A percentile compares a stretch with the other conserved stretches of the same genome.
phyloP scores from a whole-genome alignment of 148 eudicot species.

The Amaranthus cruentus region DNA sequence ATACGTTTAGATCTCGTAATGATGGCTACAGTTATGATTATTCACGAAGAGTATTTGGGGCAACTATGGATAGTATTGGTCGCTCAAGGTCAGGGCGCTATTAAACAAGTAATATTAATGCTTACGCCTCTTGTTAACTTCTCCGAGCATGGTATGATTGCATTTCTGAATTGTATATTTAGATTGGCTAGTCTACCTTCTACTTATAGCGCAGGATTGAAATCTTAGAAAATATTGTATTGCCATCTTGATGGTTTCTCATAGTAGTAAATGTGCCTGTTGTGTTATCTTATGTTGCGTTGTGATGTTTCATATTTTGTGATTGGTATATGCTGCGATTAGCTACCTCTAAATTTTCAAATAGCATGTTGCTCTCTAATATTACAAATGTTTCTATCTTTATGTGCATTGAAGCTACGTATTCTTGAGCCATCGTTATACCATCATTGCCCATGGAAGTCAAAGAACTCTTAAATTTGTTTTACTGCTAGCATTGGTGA shows the following conservation, averaged over 20 bases:
- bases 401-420: too few relatives aligned
- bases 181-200: conserved; percentile 1
- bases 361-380: too few relatives aligned
- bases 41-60: conserved; percentile 59
- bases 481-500: too few relatives aligned
- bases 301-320: not conserved
- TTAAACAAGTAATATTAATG: conserved; percentile 26
- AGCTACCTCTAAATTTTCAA: not conserved
- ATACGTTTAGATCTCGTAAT: conserved; percentile 46
- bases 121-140: conserved; percentile 24
- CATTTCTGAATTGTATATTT: conserved; percentile 12
- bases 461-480: too few relatives aligned
- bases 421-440: too few relatives aligned
- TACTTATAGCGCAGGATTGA: not conserved
- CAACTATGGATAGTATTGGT: conserved; percentile 49
- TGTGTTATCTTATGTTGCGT: not conserved
- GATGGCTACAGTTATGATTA: conserved; percentile 50
- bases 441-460: too few relatives aligned
- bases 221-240: not conserved
- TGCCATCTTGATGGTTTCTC: not conserved
- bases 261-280: not conserved
- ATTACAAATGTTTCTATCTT: not conserved
- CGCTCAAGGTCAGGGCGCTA: conserved; percentile 53
- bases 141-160: conserved; percentile 9
- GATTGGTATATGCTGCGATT: not conserved